Base-by-base conservation (phyloP, 306 rosid genomes). In the Dalbergia cochinchinensis region DNA sequence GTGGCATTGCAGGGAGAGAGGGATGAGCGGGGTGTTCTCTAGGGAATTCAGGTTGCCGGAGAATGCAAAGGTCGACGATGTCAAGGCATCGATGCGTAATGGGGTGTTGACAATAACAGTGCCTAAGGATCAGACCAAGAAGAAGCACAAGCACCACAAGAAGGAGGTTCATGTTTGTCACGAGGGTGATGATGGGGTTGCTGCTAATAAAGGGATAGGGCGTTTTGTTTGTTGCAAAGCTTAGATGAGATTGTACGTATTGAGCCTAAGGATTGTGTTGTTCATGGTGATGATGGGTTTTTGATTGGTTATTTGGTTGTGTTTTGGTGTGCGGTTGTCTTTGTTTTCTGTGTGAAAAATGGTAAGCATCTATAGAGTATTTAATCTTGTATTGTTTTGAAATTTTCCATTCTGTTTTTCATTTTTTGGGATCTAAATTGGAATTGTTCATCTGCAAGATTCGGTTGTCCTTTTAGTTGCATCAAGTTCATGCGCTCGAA, bases 1-100 rank as follows among this genome's bases (percentile, higher is more conserved):
- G 58, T 88, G 92, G 92, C 92, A 88, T 71, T 88, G 91, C 72
- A 87, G 68, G 65, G 95, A 91, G 83, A 88, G 92, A 58, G 58
- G 13, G 15, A 71, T 45, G 12, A 31, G n/a, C 4, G 90, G 83
- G 3, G 61, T 65, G 60, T 80, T 85, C 44, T 41, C 47, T 3
- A 91, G 87, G 77, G 39, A 82, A 44, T 88, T 91, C n/a, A 80
- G 88, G 16, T 55, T 91, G 80, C 95, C 91, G 34, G 91, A 88
- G n/a, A 87, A 83, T 76, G 62, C 82, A 5, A 87, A 83, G 47
- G 89, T 87, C 6, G 92, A 84, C 59, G 90, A 85, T 44, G 80
- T 87, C 1, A 85, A 83, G 59, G 92, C 91, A 20, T 80, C 89
- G 37, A 85, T 91, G 85, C 77, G 57, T 18, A 89, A 88, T 71